Evolutionary conservation across 352 stramenopile genomes (phyloP).

Genomic region (Aphanomyces euteiches): DNA sequence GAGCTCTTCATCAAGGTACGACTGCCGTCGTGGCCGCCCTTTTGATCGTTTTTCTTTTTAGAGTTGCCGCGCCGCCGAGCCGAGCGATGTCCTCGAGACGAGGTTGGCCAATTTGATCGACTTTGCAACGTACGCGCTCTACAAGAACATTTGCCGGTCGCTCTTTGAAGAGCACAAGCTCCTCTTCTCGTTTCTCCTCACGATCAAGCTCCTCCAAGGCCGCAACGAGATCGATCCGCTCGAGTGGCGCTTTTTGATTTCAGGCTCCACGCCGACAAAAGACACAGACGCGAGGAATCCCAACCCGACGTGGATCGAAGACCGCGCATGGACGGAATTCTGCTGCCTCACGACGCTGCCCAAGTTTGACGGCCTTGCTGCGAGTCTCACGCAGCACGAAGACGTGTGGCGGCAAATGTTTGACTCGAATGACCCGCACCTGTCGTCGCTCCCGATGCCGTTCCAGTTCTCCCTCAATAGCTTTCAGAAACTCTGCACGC

Average conservation of each 20-base stretch:
- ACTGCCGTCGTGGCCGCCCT: background rate
- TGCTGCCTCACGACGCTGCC: slow-evolving; percentile 64
- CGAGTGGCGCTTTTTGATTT: slow-evolving; percentile 93
- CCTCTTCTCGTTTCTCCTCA: slow-evolving; percentile 91
- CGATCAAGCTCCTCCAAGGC: slow-evolving; percentile 80
- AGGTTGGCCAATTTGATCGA: slow-evolving; percentile 86
- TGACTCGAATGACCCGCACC: slow-evolving; percentile 75
- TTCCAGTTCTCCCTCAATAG: slow-evolving; percentile 59
- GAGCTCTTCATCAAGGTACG: slow-evolving; percentile 78
- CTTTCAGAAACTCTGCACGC: slow-evolving; percentile 80
- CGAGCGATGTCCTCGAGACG: slow-evolving; percentile 81
- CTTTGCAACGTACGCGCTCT: slow-evolving; percentile 91
- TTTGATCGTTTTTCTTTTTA: background rate
- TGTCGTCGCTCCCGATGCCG: slow-evolving; percentile 58
- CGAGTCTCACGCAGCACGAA: slow-evolving; percentile 45
- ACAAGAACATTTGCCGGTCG: slow-evolving; percentile 91
- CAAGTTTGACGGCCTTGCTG: slow-evolving; percentile 54
- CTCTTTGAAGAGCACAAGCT: slow-evolving; percentile 95
- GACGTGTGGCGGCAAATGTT: slow-evolving; percentile 63
- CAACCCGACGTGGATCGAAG: slow-evolving; percentile 57
- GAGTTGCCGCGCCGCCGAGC: slow-evolving; percentile 76
- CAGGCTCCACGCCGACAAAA: slow-evolving; percentile 56
- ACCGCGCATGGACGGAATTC: slow-evolving; percentile 73
- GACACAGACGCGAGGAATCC: slow-evolving; percentile 58
- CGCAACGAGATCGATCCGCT: slow-evolving; percentile 75